These are phyloP conservation scores for Poronia punctata DNA, from an alignment of 495 filamentous ascomycete genomes.

Conservation along the genomic window DNA sequence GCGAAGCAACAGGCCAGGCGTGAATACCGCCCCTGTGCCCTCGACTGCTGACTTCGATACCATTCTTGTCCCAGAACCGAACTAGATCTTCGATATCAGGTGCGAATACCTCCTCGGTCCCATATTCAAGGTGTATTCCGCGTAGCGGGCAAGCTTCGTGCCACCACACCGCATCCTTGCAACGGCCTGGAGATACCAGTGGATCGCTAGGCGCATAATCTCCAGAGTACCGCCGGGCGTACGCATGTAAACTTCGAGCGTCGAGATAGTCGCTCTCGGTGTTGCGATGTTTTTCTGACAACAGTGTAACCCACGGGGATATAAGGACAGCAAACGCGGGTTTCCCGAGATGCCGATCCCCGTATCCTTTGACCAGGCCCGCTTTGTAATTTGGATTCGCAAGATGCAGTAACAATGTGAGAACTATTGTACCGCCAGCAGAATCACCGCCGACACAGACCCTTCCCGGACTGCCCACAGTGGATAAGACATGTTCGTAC, in stretches of 20 bases:
- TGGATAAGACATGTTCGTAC: slow-evolving; percentile 57
- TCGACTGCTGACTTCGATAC: slow-evolving; percentile 37
- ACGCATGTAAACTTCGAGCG: slow-evolving; percentile 45
- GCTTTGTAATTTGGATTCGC: slow-evolving; percentile 21
- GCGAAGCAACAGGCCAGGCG: slow-evolving; percentile 68
- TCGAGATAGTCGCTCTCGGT: slow-evolving; percentile 59
- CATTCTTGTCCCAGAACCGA: slow-evolving; percentile 37
- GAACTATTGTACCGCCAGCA: slow-evolving; percentile 61
- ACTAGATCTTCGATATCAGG: slow-evolving; percentile 53
- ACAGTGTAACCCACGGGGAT: slow-evolving; percentile 56
- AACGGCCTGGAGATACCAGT: slow-evolving; percentile 59
- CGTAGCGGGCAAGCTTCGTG: slow-evolving; percentile 46
- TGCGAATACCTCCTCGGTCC: slow-evolving; percentile 65
- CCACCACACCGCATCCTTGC: slow-evolving; percentile 59
- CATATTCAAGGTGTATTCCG: slow-evolving; percentile 59
- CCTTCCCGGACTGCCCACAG: slow-evolving; percentile 42
- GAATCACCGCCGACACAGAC: slow-evolving; percentile 68
- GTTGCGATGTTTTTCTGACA: slow-evolving; percentile 48
- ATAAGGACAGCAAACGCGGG: slow-evolving; percentile 49
- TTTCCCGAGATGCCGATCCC: slow-evolving; percentile 18
- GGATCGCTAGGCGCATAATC: slow-evolving; percentile 41
- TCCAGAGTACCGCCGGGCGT: slow-evolving; percentile 59
- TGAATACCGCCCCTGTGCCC: slow-evolving; percentile 60
- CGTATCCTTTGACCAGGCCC: slow-evolving; percentile 24
- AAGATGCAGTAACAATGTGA: slow-evolving; percentile 59